Conservation (phyloP, 2,329 filamentous ascomycete species). For the Aspergillus alliaceus region DNA sequence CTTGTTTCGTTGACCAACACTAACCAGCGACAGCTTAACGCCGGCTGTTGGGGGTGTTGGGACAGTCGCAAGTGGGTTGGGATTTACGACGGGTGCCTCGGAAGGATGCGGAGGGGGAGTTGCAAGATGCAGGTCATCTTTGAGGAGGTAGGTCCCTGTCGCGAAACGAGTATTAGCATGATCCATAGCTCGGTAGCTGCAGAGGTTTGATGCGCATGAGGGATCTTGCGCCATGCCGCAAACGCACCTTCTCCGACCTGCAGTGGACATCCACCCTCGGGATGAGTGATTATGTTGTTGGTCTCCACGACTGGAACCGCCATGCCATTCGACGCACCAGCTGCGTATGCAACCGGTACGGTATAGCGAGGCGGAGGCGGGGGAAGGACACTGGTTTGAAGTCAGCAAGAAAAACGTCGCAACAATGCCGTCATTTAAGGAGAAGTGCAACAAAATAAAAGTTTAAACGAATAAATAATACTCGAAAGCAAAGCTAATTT, state of each 20-base stretch:
- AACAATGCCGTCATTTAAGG: constrained; percentile 6
- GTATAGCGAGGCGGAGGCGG: constrained; percentile 86
- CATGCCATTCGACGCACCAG: constrained; percentile 66
- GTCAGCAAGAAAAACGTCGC: constrained; percentile 15
- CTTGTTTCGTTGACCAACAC: constrained; percentile 62
- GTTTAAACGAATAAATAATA: background rate
- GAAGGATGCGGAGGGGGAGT: constrained; percentile 95
- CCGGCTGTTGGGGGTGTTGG: constrained; percentile 81
- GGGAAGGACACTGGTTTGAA: constrained; percentile 66
- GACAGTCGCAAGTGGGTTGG: constrained; percentile 85
- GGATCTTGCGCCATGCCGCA: background rate
- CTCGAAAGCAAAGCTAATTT: background rate
- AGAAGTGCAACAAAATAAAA: background rate
- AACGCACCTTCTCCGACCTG: constrained; percentile 83
- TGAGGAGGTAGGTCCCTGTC: constrained; percentile 83
- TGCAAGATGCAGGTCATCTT: constrained; percentile 87
- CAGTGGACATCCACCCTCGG: constrained; percentile 82
- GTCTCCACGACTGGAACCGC: constrained; percentile 82
- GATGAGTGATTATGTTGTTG: constrained; percentile 82
- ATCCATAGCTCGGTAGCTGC: background rate
- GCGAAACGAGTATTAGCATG: constrained; percentile 21
- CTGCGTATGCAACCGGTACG: constrained; percentile 69
- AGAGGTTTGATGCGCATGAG: background rate
- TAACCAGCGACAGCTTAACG: constrained; percentile 78
- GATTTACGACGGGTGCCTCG: constrained; percentile 81